Evolutionary conservation across 2,329 filamentous ascomycete species (phyloP).

Genomic region (Exophiala bonariae): DNA sequence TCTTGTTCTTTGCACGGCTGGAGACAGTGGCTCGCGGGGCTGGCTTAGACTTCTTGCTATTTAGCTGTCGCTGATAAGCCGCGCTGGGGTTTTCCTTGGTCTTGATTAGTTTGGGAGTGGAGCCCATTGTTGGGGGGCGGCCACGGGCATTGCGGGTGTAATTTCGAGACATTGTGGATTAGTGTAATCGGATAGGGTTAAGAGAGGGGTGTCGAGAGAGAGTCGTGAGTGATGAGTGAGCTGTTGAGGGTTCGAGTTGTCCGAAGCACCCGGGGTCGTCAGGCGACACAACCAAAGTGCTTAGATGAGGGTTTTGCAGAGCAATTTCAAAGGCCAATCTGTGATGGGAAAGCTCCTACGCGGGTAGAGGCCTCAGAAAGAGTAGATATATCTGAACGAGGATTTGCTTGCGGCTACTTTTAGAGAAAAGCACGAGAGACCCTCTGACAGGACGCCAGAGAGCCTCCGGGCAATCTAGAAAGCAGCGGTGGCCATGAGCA

Average conservation of each 20-base stretch:
- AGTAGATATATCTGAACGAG: slow-evolving; percentile 52
- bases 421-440: slow-evolving; percentile 20
- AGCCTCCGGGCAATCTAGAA: slow-evolving; percentile 82
- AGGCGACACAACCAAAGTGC: slow-evolving; percentile 26
- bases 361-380: slow-evolving; percentile 42
- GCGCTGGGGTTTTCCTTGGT: slow-evolving; percentile 17
- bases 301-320: slow-evolving; percentile 40
- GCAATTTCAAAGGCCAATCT: slow-evolving; percentile 62
- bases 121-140: slow-evolving; percentile 21
- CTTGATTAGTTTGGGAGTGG: slow-evolving; percentile 14
- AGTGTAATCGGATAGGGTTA: background rate
- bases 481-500: slow-evolving; percentile 74
- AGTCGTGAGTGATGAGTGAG: slow-evolving; percentile 1
- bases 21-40: slow-evolving; percentile 6
- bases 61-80: slow-evolving; percentile 13
- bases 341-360: slow-evolving; percentile 30
- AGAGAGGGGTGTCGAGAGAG: background rate
- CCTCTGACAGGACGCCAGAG: slow-evolving; percentile 8
- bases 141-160: slow-evolving; percentile 22
- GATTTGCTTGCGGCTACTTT: slow-evolving; percentile 30
- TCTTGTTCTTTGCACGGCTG: slow-evolving; percentile 12
- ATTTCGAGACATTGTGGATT: slow-evolving; percentile 22
- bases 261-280: slow-evolving; percentile 27
- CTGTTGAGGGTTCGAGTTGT: slow-evolving; percentile 12
- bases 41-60: slow-evolving; percentile 13